Base-by-base conservation (phyloP, 192 early-diverging fungal species). In the Backusella sp. region DNA sequence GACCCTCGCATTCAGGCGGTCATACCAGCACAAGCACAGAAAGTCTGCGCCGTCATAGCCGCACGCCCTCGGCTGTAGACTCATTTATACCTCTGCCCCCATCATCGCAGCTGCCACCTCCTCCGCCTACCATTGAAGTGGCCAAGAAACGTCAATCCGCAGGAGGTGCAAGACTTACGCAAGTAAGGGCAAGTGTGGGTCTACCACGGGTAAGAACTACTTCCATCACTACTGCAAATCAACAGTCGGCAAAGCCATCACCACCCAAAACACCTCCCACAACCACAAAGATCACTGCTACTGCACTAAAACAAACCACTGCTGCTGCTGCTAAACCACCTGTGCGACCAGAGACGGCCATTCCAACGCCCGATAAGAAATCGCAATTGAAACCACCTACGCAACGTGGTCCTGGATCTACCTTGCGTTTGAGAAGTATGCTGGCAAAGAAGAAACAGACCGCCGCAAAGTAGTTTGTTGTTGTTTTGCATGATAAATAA, bases 331-430 rank as follows among this genome's bases (percentile, higher is more conserved):
- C 59, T 56, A 73, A 9, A 14, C 15, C 39, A 35, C 32, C 56
- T 68, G 21, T 41, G 37, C 69, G 9, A 42, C 70, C 14, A 36
- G 39, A 49, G 46, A 49, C 17, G 0, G 15, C 46, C 15, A 49
- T 49, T n/a, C 46, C 46, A 21, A 41, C 66, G 28, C 9, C 32
- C 11, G 26, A 52, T 56, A 74, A 74, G 28, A 74, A 74, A 34
- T 77, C 76, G 0, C 39, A 65, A 23, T 44, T 77, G 9, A 77
- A 77, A 30, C 37, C 69, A 72, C 76, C 76, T 12, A 66, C 66
- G 3, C 71, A 78, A 73, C 71, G 77, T 62, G 79, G 79, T 3
- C 79, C 79, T 49, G 79, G 79, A 11, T 80, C 79, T 8, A 80
- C 79, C 3, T 46, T 80, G n/a, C 72, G 79, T 56, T 32, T 80